phyloP scores from a whole-genome alignment of 23 red algal species.

The Cyanidiococcus yangmingshanensis region DNA sequence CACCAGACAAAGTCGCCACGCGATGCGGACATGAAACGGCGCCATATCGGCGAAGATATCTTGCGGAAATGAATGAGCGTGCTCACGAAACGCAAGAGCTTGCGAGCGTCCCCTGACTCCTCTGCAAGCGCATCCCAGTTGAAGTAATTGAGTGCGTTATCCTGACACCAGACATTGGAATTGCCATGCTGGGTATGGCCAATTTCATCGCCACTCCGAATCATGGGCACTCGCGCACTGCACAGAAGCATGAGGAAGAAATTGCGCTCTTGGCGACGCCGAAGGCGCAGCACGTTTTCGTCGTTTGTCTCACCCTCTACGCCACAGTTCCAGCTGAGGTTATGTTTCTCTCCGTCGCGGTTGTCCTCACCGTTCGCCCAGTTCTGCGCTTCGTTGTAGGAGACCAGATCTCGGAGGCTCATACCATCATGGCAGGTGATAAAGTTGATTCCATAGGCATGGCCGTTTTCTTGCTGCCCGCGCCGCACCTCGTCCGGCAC shows the following conservation, averaged over 20 bases:
- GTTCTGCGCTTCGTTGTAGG: conserved; percentile 30
- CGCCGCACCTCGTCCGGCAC: not conserved
- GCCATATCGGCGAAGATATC: conserved; percentile 14
- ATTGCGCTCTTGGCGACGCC: conserved; percentile 17
- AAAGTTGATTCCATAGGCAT: conserved; percentile 27
- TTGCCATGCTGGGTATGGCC: conserved; percentile 77
- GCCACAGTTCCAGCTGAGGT: conserved; percentile 34
- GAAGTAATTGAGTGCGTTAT: conserved; percentile 55
- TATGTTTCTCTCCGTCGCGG: conserved; percentile 27
- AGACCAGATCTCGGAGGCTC: conserved; percentile 26
- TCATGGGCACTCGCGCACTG: conserved; percentile 76
- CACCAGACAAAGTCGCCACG: conserved; percentile 53
- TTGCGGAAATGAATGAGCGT: conserved; percentile 44
- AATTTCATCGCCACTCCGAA: conserved; percentile 89
- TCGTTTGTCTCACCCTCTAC: conserved; percentile 30
- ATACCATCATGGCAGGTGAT: conserved; percentile 34
- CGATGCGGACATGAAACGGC: conserved; percentile 26
- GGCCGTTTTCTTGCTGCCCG: conserved; percentile 9
- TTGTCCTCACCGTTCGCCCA: conserved; percentile 27
- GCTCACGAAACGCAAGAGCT: conserved; percentile 25
- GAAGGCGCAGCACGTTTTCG: conserved; percentile 22
- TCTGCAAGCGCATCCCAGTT: conserved; percentile 24
- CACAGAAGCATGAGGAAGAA: conserved; percentile 46
- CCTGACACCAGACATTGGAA: conserved; percentile 98
- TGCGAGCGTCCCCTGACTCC: conserved; percentile 22